Evolutionary conservation across 768 basidiomycete species (phyloP).

Genomic region (Rhizopogon salebrosus): DNA sequence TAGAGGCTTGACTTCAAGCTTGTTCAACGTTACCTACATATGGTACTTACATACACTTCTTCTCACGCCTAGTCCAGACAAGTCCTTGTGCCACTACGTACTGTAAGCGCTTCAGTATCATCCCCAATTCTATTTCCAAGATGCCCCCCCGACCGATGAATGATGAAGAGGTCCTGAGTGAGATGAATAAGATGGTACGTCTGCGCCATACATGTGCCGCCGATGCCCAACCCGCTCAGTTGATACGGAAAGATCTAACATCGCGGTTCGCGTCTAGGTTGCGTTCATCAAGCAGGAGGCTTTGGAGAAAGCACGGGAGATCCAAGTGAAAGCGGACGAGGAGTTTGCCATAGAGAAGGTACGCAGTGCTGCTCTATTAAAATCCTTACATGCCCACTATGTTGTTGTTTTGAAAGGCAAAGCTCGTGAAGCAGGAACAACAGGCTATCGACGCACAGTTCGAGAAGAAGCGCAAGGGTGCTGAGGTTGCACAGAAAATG

Average conservation of each 20-base stretch:
- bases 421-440: conserved; percentile 94
- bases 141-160: conserved; percentile 81
- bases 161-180: conserved; percentile 91
- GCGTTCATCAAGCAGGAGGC: conserved; percentile 99
- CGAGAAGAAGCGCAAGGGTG: conserved; percentile 95
- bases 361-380: not conserved
- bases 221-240: conserved; percentile 3
- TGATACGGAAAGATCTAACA: conserved; percentile 4
- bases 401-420: conserved; percentile 54
- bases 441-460: conserved; percentile 90
- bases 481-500: conserved; percentile 96
- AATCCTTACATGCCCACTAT: not conserved
- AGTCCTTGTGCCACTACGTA: no score
- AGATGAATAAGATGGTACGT: conserved; percentile 98
- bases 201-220: conserved; percentile 1
- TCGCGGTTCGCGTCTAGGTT: conserved; percentile 46
- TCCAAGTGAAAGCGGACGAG: conserved; percentile 95
- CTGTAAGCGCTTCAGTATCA: no score
- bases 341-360: conserved; percentile 99
- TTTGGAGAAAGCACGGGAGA: conserved; percentile 94
- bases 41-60: no score
- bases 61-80: no score
- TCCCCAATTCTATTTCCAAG: conserved; percentile 8
- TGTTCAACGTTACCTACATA: no score
- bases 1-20: no score